Evolutionary conservation across 176 grass and related monocot genomes (phyloP).

Genomic region (Rhynchospora pubera): DNA sequence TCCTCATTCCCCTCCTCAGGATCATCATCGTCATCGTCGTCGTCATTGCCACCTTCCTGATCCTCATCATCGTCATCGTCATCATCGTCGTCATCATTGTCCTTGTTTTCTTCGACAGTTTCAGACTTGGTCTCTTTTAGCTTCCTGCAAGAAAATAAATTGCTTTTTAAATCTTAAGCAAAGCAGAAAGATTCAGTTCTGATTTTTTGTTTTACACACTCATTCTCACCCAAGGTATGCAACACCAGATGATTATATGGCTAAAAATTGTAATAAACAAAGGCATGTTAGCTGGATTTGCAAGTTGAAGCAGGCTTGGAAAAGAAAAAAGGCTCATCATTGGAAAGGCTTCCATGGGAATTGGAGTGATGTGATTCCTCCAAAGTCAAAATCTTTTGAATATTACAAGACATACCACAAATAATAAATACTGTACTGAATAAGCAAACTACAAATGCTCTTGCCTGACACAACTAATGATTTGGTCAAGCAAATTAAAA

Average conservation of each 20-base stretch:
- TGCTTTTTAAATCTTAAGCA: neutral
- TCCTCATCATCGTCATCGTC: conserved; percentile 53
- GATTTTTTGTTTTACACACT: neutral
- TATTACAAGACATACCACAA: neutral
- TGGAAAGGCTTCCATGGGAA: neutral
- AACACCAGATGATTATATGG: too few species aligned
- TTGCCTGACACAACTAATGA: neutral
- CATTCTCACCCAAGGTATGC: too few species aligned
- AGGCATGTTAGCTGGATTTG: too few species aligned
- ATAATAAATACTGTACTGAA: neutral
- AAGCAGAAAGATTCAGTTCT: neutral
- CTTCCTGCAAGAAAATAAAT: conserved; percentile 32
- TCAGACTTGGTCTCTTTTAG: conserved; percentile 46
- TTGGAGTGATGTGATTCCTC: neutral
- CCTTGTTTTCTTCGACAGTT: conserved; percentile 48
- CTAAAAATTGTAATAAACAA: neutral
- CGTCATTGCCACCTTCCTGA: conserved; percentile 35
- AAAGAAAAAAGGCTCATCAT: neutral
- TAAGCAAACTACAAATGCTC: neutral
- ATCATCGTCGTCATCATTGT: conserved; percentile 41
- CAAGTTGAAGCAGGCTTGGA: neutral
- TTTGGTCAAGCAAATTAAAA: neutral
- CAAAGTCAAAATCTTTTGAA: neutral
- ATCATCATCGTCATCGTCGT: conserved; percentile 54
- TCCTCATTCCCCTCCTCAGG: conserved; percentile 55